A percentile compares a stretch with the other conserved stretches of the same genome.
These are phyloP conservation scores for Eucalyptus camaldulensis DNA, from an alignment of 345 rosid genomes.

Conservation along the genomic window DNA sequence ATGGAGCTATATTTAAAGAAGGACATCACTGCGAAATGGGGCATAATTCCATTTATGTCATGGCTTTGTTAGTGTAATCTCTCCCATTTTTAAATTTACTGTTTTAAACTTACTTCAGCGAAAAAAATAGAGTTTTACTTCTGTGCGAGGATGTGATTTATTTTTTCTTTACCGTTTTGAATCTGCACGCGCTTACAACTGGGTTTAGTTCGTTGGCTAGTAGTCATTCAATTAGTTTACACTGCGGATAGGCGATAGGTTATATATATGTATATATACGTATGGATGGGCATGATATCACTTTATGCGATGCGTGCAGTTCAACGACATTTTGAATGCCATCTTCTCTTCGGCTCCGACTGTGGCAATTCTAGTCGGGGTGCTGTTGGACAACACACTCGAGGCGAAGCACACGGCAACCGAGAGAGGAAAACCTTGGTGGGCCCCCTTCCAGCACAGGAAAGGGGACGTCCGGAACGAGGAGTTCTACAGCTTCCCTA, in stretches of 20 bases:
- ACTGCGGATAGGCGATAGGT: background rate
- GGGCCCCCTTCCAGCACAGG: conserved; percentile 77
- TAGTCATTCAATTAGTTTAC: background rate
- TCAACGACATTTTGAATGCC: conserved; percentile 76
- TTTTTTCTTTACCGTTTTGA: background rate
- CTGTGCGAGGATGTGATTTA: background rate
- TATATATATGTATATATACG: too few relatives aligned
- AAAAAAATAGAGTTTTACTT: background rate
- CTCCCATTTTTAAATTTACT: background rate
- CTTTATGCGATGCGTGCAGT: conserved; percentile 25
- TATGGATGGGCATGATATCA: background rate
- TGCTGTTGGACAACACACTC: conserved; percentile 68
- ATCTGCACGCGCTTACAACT: background rate
- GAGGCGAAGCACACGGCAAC: conserved; percentile 16
- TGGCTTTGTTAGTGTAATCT: background rate
- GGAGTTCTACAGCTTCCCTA: conserved; percentile 70
- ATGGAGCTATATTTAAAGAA: background rate
- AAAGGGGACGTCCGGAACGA: conserved; percentile 57
- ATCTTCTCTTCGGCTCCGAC: conserved; percentile 83
- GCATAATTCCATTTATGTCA: background rate
- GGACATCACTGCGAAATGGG: background rate
- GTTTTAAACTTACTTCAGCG: background rate
- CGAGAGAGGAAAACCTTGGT: conserved; percentile 84
- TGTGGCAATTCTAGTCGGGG: conserved; percentile 59
- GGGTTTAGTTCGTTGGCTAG: background rate